Percentiles rank a stretch among this genome's conserved stretches.
These are phyloP conservation scores for Lippia alba DNA, from an alignment of 305 asterid genomes.

Conservation along the genomic window DNA sequence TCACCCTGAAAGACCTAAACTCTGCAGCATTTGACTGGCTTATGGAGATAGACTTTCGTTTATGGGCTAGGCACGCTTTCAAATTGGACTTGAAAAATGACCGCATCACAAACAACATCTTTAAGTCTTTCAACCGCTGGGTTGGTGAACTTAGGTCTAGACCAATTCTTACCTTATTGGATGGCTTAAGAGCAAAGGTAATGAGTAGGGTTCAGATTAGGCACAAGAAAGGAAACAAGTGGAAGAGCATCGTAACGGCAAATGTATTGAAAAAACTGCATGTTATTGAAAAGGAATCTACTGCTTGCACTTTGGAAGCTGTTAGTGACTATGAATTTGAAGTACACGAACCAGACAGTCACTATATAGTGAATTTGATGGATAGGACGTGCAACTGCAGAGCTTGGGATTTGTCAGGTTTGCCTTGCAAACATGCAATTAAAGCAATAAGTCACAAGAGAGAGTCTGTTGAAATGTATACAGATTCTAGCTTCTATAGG, in stretches of 20 bases:
- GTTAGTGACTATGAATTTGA: neutral
- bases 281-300: neutral
- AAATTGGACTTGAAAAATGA: neutral
- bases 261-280: neutral
- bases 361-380: neutral
- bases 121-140: neutral
- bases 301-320: neutral
- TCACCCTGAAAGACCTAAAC: neutral
- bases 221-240: neutral
- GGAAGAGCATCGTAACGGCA: neutral
- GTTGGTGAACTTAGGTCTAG: constrained; percentile 1
- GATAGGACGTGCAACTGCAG: neutral
- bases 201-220: neutral
- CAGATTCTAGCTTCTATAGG: neutral
- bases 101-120: constrained; percentile 10
- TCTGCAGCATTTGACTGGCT: neutral
- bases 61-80: constrained; percentile 17
- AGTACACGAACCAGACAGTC: neutral
- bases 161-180: neutral
- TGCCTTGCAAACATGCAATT: neutral
- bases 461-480: neutral
- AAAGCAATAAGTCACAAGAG: neutral
- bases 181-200: neutral
- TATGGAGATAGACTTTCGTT: neutral
- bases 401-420: neutral